These are phyloP conservation scores for Phytopythium mirpurense DNA, from an alignment of 352 stramenopile species.

Conservation along the genomic window DNA sequence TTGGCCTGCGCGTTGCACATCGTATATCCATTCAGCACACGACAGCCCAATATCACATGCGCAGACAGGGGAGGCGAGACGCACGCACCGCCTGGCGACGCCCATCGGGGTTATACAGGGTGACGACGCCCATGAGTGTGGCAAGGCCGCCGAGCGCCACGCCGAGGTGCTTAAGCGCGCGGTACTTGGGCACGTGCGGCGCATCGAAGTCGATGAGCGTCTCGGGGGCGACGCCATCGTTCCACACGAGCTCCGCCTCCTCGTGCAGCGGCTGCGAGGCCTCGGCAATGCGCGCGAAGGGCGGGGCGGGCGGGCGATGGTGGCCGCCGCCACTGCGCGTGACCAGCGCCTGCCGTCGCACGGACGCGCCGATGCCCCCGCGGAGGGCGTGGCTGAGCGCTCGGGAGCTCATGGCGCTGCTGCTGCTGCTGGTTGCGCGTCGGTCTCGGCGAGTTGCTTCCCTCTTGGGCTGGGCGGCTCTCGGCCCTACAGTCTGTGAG, in stretches of 20 bases:
- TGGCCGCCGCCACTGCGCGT: slow-evolving; percentile 35
- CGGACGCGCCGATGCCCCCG: slow-evolving; percentile 44
- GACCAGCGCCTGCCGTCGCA: slow-evolving; percentile 44
- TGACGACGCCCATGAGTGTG: slow-evolving; percentile 75
- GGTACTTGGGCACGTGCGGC: slow-evolving; percentile 77
- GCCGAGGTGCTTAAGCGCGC: slow-evolving; percentile 62
- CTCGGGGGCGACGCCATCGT: slow-evolving; percentile 81
- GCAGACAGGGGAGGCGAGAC: background rate
- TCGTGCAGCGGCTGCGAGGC: slow-evolving; percentile 65
- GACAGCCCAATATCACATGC: too few species aligned
- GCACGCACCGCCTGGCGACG: slow-evolving; percentile 70
- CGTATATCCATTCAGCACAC: too few species aligned
- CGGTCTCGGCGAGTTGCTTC: background rate
- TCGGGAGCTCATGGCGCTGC: slow-evolving; percentile 51
- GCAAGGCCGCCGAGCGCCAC: slow-evolving; percentile 45
- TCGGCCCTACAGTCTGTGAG: background rate
- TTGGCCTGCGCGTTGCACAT: slow-evolving; percentile 34
- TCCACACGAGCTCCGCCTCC: slow-evolving; percentile 82
- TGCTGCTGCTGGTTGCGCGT: background rate
- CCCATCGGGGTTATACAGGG: slow-evolving; percentile 76
- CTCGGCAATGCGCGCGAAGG: slow-evolving; percentile 69
- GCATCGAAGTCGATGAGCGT: slow-evolving; percentile 88
- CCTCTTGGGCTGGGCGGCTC: background rate
- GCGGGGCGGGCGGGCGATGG: slow-evolving; percentile 69
- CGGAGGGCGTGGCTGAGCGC: slow-evolving; percentile 55